phyloP scores from a whole-genome alignment of 169 alveolate genomes.

The Perkinsus marinus region DNA sequence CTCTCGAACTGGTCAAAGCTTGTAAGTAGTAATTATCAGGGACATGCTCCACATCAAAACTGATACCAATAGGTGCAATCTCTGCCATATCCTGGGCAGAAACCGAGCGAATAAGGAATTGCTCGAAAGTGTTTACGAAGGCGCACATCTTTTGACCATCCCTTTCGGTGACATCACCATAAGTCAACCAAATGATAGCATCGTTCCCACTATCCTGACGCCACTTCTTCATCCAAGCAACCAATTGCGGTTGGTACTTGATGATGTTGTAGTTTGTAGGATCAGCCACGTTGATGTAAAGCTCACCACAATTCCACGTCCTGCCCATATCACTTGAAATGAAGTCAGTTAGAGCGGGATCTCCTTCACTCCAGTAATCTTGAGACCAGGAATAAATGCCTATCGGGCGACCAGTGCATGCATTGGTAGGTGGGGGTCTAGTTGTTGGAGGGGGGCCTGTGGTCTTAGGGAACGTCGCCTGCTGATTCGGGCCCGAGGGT shows the following conservation, averaged over 20 bases:
- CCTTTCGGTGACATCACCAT: background rate
- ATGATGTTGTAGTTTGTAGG: background rate
- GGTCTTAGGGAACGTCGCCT: no score
- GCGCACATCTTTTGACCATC: background rate
- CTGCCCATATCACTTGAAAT: background rate
- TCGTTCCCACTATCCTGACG: background rate
- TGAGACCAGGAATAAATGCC: background rate
- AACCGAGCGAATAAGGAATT: no score
- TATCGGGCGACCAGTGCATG: no score
- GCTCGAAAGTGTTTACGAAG: background rate
- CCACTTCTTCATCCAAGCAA: background rate
- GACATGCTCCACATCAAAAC: background rate
- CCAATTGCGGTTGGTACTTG: background rate
- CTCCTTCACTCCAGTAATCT: background rate
- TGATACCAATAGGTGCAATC: no score
- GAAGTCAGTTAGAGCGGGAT: background rate
- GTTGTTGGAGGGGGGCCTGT: no score
- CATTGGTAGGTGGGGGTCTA: no score
- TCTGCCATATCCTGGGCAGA: no score
- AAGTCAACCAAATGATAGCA: background rate
- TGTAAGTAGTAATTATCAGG: background rate
- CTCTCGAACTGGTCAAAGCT: background rate
- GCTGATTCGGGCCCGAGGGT: no score
- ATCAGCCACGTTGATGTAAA: background rate
- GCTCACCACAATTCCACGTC: background rate